Evolutionary conservation across 306 rosid genomes (phyloP).

Genomic region (Arachis hypogaea): DNA sequence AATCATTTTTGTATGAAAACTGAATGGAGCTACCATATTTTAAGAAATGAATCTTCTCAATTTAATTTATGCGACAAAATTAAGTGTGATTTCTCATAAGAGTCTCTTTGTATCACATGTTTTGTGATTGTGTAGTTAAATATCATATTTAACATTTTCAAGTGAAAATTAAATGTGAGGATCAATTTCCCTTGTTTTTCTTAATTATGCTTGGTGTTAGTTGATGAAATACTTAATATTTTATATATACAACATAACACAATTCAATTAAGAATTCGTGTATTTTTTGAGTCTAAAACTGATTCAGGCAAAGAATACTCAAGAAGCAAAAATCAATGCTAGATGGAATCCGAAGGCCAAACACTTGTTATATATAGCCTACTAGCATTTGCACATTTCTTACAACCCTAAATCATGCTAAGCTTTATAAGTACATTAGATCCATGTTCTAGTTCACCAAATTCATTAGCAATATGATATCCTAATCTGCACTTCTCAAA

Average conservation of each 20-base stretch:
- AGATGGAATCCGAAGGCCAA: conserved; percentile 11
- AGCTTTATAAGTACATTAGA: background rate
- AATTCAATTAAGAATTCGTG: too few relatives aligned
- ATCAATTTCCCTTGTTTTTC: too few relatives aligned
- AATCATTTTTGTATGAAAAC: conserved; percentile 13
- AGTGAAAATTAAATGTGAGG: too few relatives aligned
- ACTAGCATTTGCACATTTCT: conserved; percentile 16
- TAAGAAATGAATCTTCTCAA: too few relatives aligned
- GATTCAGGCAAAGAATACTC: background rate
- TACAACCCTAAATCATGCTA: conserved; percentile 7
- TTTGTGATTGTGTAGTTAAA: too few relatives aligned
- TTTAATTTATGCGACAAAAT: too few relatives aligned
- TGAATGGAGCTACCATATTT: conserved; percentile 3
- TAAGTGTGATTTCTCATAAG: too few relatives aligned
- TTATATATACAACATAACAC: too few relatives aligned
- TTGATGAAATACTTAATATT: too few relatives aligned
- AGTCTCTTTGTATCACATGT: too few relatives aligned
- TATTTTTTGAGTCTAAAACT: background rate
- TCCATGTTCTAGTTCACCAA: background rate
- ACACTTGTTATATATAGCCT: background rate
- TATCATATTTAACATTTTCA: too few relatives aligned
- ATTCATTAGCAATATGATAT: background rate
- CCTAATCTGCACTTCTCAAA: conserved; percentile 16
- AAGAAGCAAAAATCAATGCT: background rate
- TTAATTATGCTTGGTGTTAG: too few relatives aligned